Base-by-base conservation (phyloP, 169 alveolate species). In the Eimeria sp. region DNA sequence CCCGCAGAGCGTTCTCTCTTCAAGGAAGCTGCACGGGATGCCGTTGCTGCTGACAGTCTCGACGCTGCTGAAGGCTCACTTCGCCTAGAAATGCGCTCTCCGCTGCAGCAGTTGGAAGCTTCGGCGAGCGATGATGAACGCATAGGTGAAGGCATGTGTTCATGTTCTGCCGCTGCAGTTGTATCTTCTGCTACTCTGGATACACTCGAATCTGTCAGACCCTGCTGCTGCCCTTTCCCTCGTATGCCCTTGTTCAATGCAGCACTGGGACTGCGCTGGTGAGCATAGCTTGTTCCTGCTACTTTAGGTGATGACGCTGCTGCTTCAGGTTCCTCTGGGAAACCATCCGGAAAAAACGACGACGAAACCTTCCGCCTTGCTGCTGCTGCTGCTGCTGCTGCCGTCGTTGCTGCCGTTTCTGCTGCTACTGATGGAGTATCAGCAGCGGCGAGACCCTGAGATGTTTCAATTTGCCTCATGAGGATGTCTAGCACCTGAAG, bases 391-490 rank as follows among this genome's bases (percentile, higher is more conserved):
- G 83, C 54, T 82, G 72, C 66, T 25, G 71, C 71, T 11, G 91
- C 30, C 60, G 58, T 23, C 33, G 91, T 60, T 62, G 91, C 80
- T 62, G 56, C 90, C 0, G 90, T 54, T 82, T 23, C 90, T 62
- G 91, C 62, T 60, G 91, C 91, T 37, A 16, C 49, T 18, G 62
- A 6, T 20, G 80, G 23, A 43, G 49, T 30, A 66, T 33, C 52
- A 25, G 56, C 62, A 20, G 64, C 78, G 37, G 80, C 40, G 23
- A 33, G 37, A 10, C 91, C 64, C 46, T 60, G 91, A 56, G 91
- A 85, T 3, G 80, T n/a, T 80, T 85, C 91, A 40, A 85, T 85
- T 33, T 85, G 91, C 80, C 71, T 49, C 91, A 85, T 56, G 76
- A 85, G 91, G 49, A 18, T 30, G 64, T 85, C 91, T 10, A 85